A percentile compares a stretch with the other conserved stretches of the same genome.
phyloP scores from a whole-genome alignment of 129 eudicot genomes.

The Logfia minima region DNA sequence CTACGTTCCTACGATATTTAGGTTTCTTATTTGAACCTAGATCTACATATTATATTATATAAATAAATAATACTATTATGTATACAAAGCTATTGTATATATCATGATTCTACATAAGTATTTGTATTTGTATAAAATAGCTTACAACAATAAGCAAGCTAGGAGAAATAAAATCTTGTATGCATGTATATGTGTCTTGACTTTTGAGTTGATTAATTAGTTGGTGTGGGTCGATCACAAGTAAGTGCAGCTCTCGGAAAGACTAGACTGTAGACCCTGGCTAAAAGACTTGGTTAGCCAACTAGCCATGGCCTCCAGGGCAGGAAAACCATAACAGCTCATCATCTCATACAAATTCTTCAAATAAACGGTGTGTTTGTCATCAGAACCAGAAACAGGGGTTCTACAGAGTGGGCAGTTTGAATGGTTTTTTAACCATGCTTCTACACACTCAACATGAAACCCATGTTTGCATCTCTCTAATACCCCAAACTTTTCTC shows the following conservation, averaged over 20 bases:
- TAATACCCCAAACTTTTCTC: slow-evolving; percentile 21
- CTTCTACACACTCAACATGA: slow-evolving; percentile 35
- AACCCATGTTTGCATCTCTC: slow-evolving; percentile 30
- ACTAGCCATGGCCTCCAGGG: neutral
- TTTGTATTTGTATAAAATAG: neutral
- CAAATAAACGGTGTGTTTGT: neutral
- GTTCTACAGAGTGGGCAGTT: slow-evolving; percentile 41
- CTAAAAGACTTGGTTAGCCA: slow-evolving; percentile 33
- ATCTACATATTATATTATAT: too few relatives aligned
- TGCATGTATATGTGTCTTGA: neutral
- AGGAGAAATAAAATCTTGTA: neutral
- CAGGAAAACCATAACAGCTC: neutral
- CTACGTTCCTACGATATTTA: too few relatives aligned
- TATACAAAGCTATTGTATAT: neutral
- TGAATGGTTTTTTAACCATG: slow-evolving; percentile 31
- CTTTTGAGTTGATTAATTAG: neutral
- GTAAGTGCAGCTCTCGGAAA: slow-evolving; percentile 33
- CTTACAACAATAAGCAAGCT: neutral
- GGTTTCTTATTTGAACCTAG: too few relatives aligned
- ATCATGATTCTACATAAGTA: neutral
- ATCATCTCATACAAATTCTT: slow-evolving; percentile 11
- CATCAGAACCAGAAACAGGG: neutral
- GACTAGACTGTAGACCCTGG: slow-evolving; percentile 18
- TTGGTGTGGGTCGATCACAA: slow-evolving; percentile 4
- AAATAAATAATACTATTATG: neutral